A percentile compares a stretch with the other conserved stretches of the same genome.
phyloP scores from a whole-genome alignment of 106 monocot species.

The Hemerocallis citrina region DNA sequence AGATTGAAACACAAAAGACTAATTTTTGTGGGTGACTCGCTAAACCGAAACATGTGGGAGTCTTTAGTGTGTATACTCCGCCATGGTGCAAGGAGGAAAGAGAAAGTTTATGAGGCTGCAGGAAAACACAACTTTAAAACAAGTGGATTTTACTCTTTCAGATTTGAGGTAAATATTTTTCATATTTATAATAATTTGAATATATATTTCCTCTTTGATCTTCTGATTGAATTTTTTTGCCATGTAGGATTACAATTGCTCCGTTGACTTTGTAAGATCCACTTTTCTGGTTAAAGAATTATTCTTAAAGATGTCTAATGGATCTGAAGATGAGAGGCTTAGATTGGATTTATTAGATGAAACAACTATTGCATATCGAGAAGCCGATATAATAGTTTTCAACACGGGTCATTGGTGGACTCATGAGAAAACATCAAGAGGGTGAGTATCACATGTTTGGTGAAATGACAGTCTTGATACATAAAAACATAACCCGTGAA shows the following conservation, averaged over 20 bases:
- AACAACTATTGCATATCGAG: slow-evolving; percentile 42
- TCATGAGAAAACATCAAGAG: slow-evolving; percentile 81
- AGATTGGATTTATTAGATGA: slow-evolving; percentile 77
- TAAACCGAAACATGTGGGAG: slow-evolving; percentile 95
- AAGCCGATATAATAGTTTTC: slow-evolving; percentile 76
- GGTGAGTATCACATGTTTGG: slow-evolving; percentile 23
- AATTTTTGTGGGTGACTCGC: slow-evolving; percentile 87
- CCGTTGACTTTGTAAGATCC: slow-evolving; percentile 73
- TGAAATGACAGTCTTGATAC: background rate
- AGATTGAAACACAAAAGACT: slow-evolving; percentile 69
- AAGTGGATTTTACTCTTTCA: slow-evolving; percentile 76
- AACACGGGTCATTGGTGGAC: slow-evolving; percentile 99
- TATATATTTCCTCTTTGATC: background rate
- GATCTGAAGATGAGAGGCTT: slow-evolving; percentile 45
- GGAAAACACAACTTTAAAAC: slow-evolving; percentile 64
- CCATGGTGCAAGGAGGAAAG: slow-evolving; percentile 42
- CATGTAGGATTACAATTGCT: slow-evolving; percentile 69
- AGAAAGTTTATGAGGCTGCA: slow-evolving; percentile 59
- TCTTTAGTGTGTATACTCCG: slow-evolving; percentile 85
- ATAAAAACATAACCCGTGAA: background rate
- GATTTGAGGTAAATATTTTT: slow-evolving; percentile 51
- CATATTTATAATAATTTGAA: background rate
- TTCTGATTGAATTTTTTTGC: slow-evolving; percentile 1
- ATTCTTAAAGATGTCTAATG: slow-evolving; percentile 17
- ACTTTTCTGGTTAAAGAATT: slow-evolving; percentile 73